Evolutionary conservation across 1,284 basidiomycete genomes (phyloP).

Genomic region (Cryptococcus deneoformans): DNA sequence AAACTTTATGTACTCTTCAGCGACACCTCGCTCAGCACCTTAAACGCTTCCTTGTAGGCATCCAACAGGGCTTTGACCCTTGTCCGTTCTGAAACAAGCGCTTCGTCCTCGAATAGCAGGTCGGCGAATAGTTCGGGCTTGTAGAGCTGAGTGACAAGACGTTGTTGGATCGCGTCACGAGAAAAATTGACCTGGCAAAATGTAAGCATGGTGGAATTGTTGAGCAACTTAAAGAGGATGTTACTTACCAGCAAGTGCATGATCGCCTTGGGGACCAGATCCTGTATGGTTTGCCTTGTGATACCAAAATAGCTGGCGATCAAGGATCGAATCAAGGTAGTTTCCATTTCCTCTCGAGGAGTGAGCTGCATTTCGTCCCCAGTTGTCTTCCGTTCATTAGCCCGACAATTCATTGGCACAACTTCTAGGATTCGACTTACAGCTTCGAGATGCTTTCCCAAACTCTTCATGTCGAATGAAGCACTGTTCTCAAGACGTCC

Average conservation of each 20-base stretch:
- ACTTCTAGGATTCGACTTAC: conserved; percentile 56
- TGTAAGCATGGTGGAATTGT: neutral
- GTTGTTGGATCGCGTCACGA: conserved; percentile 94
- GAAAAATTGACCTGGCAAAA: conserved; percentile 75
- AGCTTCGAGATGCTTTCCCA: conserved; percentile 89
- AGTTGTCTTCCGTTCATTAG: conserved; percentile 48
- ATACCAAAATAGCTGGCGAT: conserved; percentile 97
- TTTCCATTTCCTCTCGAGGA: conserved; percentile 93
- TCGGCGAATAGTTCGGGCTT: conserved; percentile 90
- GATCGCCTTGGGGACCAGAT: conserved; percentile 94
- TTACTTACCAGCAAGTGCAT: conserved; percentile 63
- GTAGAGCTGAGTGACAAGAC: conserved; percentile 88
- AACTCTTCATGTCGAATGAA: conserved; percentile 97
- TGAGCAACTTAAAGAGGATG: neutral
- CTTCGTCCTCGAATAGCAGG: conserved; percentile 93
- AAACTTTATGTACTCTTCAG: conserved; percentile 40
- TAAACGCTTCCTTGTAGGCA: conserved; percentile 97
- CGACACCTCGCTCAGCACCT: conserved; percentile 52
- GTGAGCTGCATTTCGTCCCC: conserved; percentile 64
- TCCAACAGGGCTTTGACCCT: conserved; percentile 92
- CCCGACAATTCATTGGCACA: neutral
- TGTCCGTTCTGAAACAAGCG: conserved; percentile 85
- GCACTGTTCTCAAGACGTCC: conserved; percentile 61
- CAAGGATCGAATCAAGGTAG: conserved; percentile 86
- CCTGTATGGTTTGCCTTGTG: conserved; percentile 93